These are phyloP conservation scores for Apiospora hydei DNA, from an alignment of 2,329 filamentous ascomycete species.

Conservation along the genomic window DNA sequence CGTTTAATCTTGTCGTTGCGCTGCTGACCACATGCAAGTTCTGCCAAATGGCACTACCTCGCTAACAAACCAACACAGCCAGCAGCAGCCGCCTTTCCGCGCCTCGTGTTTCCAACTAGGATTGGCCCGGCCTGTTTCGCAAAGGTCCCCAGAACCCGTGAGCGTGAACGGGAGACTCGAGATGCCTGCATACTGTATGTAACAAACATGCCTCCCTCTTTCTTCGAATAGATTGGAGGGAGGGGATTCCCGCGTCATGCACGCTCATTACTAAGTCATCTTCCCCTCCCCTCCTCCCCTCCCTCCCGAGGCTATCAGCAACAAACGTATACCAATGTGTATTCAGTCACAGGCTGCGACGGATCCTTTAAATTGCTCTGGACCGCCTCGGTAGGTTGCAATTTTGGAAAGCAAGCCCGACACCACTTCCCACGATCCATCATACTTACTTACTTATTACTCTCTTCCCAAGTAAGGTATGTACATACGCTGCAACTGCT, in stretches of 20 bases:
- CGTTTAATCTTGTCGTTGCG: too few relatives aligned
- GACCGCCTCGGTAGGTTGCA: neutral
- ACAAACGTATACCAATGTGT: neutral
- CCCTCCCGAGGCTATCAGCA: neutral
- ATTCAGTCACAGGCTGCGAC: too few relatives aligned
- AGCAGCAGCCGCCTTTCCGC: constrained; percentile 5
- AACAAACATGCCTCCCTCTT: too few relatives aligned
- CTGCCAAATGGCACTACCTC: neutral
- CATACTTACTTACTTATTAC: neutral
- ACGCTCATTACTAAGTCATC: constrained; percentile 4
- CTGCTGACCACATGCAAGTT: neutral
- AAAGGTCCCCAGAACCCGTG: neutral
- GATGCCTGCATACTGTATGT: too few relatives aligned
- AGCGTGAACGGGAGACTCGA: too few relatives aligned
- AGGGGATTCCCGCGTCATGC: constrained; percentile 8
- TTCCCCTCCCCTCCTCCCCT: constrained; percentile 5
- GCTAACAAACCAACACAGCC: neutral
- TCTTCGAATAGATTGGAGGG: constrained; percentile 4
- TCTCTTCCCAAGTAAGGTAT: too few relatives aligned
- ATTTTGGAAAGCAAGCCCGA: neutral
- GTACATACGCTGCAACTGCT: too few relatives aligned
- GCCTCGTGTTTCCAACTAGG: constrained; percentile 15
- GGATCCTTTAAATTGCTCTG: neutral
- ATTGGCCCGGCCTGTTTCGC: constrained; percentile 6
- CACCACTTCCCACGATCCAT: neutral